A percentile compares a stretch with the other conserved stretches of the same genome.
These are phyloP conservation scores for Biancaea sappan DNA, from an alignment of 306 rosid species.

Conservation along the genomic window DNA sequence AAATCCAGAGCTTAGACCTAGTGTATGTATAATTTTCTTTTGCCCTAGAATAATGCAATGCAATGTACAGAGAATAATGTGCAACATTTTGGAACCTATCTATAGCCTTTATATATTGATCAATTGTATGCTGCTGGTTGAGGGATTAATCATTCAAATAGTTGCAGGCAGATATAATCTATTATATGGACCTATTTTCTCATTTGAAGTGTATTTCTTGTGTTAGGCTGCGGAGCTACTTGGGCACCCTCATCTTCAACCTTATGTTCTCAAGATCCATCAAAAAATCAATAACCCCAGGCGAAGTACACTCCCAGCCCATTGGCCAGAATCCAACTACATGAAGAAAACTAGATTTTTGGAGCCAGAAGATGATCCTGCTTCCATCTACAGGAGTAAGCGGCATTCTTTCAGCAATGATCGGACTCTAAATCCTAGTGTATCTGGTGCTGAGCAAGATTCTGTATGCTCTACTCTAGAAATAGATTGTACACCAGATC, in stretches of 20 bases:
- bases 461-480: constrained; percentile 69
- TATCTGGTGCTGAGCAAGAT: constrained; percentile 83
- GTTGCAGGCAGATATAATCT: constrained; percentile 22
- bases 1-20: constrained; percentile 96
- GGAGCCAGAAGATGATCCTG: constrained; percentile 51
- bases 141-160: not conserved
- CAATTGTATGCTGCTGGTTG: not conserved
- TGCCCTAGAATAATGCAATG: constrained; percentile 31
- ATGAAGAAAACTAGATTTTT: constrained; percentile 79
- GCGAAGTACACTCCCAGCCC: constrained; percentile 56
- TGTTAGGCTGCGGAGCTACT: constrained; percentile 93
- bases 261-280: constrained; percentile 77
- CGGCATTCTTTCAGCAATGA: constrained; percentile 65
- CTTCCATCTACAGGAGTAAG: constrained; percentile 49
- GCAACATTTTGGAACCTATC: constrained; percentile 24
- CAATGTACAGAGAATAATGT: constrained; percentile 3
- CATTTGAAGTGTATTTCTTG: constrained; percentile 40
- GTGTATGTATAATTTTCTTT: constrained; percentile 68
- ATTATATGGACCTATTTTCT: constrained; percentile 38
- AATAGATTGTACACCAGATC: constrained; percentile 61
- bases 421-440: constrained; percentile 76
- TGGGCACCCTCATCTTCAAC: constrained; percentile 78
- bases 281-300: constrained; percentile 83
- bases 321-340: constrained; percentile 59
- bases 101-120: constrained; percentile 4